Conservation (phyloP, 2,329 filamentous ascomycete species). For the Diplodia mutila region DNA sequence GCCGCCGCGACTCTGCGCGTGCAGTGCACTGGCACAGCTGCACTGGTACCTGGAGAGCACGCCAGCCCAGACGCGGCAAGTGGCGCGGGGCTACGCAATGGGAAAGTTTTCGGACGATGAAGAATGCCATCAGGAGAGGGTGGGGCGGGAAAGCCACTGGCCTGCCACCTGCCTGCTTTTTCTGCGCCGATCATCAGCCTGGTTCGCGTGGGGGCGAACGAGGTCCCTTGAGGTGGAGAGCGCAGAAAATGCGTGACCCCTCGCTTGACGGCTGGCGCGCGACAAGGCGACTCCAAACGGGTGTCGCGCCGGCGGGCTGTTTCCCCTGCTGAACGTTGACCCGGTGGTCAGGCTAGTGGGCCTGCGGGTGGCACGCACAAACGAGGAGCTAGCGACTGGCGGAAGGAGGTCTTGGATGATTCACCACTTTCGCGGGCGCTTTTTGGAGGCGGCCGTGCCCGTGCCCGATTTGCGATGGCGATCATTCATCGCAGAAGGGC, state of each 20-base stretch:
- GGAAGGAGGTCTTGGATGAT: constrained; percentile 1
- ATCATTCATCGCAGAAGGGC: constrained; percentile 11
- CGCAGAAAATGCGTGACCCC: background rate
- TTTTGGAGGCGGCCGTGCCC: background rate
- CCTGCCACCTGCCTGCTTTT: background rate
- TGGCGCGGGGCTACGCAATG: constrained; percentile 8
- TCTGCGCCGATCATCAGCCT: constrained; percentile 4
- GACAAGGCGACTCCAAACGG: constrained; percentile 4
- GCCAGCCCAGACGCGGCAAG: background rate
- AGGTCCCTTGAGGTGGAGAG: background rate
- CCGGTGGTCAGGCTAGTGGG: constrained; percentile 8
- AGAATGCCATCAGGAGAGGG: constrained; percentile 18
- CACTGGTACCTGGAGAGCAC: background rate
- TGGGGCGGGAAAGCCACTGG: background rate
- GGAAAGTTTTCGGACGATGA: constrained; percentile 8
- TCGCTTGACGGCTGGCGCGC: background rate
- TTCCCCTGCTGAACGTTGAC: constrained; percentile 2
- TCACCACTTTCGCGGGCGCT: constrained; percentile 9
- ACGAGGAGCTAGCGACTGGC: constrained; percentile 3
- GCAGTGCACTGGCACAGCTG: no score
- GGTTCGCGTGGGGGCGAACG: constrained; percentile 2
- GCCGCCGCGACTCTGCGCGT: background rate
- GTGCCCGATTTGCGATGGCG: constrained; percentile 12
- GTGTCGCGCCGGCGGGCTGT: constrained; percentile 2
- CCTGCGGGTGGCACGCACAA: constrained; percentile 14